Evolutionary conservation across 2,329 filamentous ascomycete species (phyloP).

Genomic region (Paraconiothyrium brasiliense): DNA sequence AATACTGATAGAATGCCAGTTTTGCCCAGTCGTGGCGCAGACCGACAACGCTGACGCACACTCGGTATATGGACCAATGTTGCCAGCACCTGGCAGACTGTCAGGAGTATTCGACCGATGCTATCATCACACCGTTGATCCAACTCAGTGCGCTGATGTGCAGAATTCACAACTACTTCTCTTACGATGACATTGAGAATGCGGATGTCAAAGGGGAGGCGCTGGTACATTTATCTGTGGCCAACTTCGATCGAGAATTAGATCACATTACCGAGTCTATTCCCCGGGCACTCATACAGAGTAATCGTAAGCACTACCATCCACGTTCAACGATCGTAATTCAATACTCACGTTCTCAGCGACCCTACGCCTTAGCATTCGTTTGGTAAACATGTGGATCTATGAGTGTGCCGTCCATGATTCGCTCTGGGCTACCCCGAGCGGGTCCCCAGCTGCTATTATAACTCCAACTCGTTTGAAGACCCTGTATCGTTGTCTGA

Average conservation of each 20-base stretch:
- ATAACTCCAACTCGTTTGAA: slow-evolving; percentile 19
- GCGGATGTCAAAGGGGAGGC: slow-evolving; percentile 30
- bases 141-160: slow-evolving; percentile 27
- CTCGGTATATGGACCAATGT: slow-evolving; percentile 29
- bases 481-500: slow-evolving; percentile 21
- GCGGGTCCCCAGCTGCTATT: not conserved
- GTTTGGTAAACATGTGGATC: slow-evolving; percentile 29
- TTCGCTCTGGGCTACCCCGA: slow-evolving; percentile 24
- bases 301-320: slow-evolving; percentile 20
- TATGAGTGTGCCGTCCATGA: slow-evolving; percentile 33
- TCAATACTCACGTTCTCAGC: slow-evolving; percentile 7
- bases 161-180: slow-evolving; percentile 33
- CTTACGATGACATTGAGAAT: slow-evolving; percentile 34
- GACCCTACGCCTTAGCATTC: slow-evolving; percentile 17
- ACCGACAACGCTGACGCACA: slow-evolving; percentile 25
- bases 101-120: slow-evolving; percentile 27
- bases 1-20: slow-evolving; percentile 15
- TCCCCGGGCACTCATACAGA: slow-evolving; percentile 5
- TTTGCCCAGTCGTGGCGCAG: slow-evolving; percentile 35
- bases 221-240: slow-evolving; percentile 27
- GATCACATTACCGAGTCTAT: slow-evolving; percentile 21
- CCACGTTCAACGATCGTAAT: not conserved
- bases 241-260: slow-evolving; percentile 29
- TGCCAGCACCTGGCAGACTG: slow-evolving; percentile 21
- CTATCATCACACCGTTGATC: slow-evolving; percentile 30